Evolutionary conservation across 2,329 filamentous ascomycete species (phyloP).

Genomic region (Exophiala sideris): DNA sequence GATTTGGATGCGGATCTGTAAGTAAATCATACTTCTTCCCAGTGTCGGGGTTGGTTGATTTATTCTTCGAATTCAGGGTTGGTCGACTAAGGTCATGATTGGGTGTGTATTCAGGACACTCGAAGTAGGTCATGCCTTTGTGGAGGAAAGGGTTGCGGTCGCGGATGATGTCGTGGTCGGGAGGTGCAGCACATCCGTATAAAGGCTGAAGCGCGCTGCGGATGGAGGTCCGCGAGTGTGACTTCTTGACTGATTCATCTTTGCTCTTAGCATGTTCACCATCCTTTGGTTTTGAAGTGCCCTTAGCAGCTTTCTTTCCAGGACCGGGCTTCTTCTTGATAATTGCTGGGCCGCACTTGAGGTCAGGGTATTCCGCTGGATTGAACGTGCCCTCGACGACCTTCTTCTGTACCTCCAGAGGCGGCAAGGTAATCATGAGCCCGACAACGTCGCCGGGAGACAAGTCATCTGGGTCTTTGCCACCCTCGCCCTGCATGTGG

Average conservation of each 20-base stretch:
- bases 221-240: slow-evolving; percentile 16
- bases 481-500: slow-evolving; percentile 85
- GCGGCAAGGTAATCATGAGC: slow-evolving; percentile 85
- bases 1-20: slow-evolving; percentile 46
- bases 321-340: slow-evolving; percentile 25
- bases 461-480: slow-evolving; percentile 77
- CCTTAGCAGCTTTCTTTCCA: slow-evolving; percentile 23
- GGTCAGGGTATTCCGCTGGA: slow-evolving; percentile 60
- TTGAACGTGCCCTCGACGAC: slow-evolving; percentile 86
- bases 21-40: slow-evolving; percentile 27
- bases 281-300: slow-evolving; percentile 22
- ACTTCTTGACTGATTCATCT: slow-evolving; percentile 16
- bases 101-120: slow-evolving; percentile 82
- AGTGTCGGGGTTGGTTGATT: slow-evolving; percentile 60
- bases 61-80: slow-evolving; percentile 27
- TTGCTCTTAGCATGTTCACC: slow-evolving; percentile 18
- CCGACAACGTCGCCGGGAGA: slow-evolving; percentile 91
- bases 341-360: slow-evolving; percentile 27
- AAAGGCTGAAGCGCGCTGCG: slow-evolving; percentile 11
- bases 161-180: slow-evolving; percentile 70
- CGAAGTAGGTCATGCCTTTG: slow-evolving; percentile 62
- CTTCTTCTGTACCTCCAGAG: slow-evolving; percentile 80
- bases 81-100: slow-evolving; percentile 85
- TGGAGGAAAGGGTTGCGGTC: slow-evolving; percentile 93
- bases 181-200: slow-evolving; percentile 11